Evolutionary conservation across 2,329 filamentous ascomycete species (phyloP).

Genomic region (Arachnopeziza araneosa): DNA sequence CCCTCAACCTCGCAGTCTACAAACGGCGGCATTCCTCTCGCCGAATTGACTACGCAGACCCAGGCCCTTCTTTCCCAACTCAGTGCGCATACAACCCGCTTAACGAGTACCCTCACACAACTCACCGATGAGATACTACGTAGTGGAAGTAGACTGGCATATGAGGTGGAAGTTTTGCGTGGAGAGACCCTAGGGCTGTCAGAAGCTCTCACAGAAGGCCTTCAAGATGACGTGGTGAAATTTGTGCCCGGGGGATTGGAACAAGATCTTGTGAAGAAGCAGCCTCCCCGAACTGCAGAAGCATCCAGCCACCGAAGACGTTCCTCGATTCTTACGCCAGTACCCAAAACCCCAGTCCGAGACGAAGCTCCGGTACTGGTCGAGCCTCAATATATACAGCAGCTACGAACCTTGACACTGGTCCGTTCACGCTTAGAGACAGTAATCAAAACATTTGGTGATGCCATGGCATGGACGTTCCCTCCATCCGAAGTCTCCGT

Average conservation of each 20-base stretch:
- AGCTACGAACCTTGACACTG: conserved; percentile 74
- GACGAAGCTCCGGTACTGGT: conserved; percentile 20
- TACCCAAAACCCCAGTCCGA: conserved; percentile 23
- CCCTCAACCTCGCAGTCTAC: conserved; percentile 21
- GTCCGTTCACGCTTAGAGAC: conserved; percentile 81
- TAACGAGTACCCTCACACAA: conserved; percentile 77
- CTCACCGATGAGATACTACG: conserved; percentile 93
- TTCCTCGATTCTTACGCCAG: conserved; percentile 20
- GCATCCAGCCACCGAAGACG: conserved; percentile 19
- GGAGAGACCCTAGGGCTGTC: conserved; percentile 79
- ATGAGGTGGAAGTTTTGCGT: conserved; percentile 89
- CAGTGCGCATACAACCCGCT: conserved; percentile 78
- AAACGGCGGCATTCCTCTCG: conserved; percentile 47
- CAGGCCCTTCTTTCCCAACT: conserved; percentile 83
- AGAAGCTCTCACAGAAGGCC: conserved; percentile 67
- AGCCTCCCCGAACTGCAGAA: conserved; percentile 20
- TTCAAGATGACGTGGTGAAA: conserved; percentile 65
- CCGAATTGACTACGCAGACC: conserved; percentile 74
- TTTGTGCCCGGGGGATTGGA: conserved; percentile 56
- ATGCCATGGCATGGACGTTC: conserved; percentile 92
- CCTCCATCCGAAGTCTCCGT: conserved; percentile 83
- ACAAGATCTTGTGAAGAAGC: conserved; percentile 20
- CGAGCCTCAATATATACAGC: conserved; percentile 65
- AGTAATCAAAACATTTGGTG: conserved; percentile 86
- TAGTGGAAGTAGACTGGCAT: conserved; percentile 80